Conservation (phyloP, 2,329 filamentous ascomycete genomes). For the Xylaria sp. region DNA sequence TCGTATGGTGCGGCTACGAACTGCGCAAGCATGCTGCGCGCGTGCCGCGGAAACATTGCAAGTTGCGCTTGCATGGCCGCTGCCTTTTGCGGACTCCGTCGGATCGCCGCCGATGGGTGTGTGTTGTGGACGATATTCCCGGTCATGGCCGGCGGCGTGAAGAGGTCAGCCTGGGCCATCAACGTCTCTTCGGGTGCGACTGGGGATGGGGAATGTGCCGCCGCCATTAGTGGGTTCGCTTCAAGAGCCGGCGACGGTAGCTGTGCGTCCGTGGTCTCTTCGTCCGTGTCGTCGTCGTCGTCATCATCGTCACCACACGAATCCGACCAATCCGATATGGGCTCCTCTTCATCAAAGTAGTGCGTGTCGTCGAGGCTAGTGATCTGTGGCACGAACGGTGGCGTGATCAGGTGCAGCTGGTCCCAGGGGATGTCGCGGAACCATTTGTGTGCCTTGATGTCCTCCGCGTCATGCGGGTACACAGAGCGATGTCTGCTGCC, state of each 20-base stretch:
- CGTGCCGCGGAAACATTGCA: constrained; percentile 53
- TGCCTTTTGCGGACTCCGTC: constrained; percentile 43
- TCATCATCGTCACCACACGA: constrained; percentile 49
- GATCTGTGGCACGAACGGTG: constrained; percentile 84
- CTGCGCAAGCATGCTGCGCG: constrained; percentile 58
- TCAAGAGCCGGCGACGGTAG: constrained; percentile 26
- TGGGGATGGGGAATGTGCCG: not conserved
- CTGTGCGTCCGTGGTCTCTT: constrained; percentile 12
- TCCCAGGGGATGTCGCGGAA: constrained; percentile 85
- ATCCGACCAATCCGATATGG: constrained; percentile 72
- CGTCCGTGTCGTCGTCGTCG: constrained; percentile 30
- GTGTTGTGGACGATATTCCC: constrained; percentile 13
- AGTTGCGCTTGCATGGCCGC: constrained; percentile 51
- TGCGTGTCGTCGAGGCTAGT: constrained; percentile 77
- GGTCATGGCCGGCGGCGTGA: constrained; percentile 9
- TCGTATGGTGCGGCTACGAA: constrained; percentile 63
- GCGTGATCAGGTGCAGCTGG: constrained; percentile 73
- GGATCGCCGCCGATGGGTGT: constrained; percentile 31
- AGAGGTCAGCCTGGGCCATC: constrained; percentile 7
- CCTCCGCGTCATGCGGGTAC: constrained; percentile 83
- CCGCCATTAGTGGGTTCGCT: constrained; percentile 32
- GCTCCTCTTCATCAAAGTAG: constrained; percentile 88
- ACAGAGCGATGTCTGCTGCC: constrained; percentile 67
- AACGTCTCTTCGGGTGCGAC: not conserved
- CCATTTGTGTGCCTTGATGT: constrained; percentile 90